Conservation (phyloP, 2,329 filamentous ascomycete species). For the Aspergillus ochraceoroseus region DNA sequence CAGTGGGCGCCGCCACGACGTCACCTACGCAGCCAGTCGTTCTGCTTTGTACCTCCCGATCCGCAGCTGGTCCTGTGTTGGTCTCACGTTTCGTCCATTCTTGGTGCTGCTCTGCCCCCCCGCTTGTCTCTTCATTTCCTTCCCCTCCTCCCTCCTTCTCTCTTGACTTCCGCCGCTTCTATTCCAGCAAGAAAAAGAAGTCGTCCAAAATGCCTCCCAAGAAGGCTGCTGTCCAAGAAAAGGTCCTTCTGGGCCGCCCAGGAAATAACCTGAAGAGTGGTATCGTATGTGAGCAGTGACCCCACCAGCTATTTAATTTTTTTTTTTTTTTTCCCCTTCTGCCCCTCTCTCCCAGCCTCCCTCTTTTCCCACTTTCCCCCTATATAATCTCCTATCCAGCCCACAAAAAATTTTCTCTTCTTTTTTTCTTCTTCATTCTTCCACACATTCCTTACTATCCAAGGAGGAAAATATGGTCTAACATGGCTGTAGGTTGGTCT, state of each 20-base stretch:
- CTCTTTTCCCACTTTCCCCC: constrained; percentile 6
- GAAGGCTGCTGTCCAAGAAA: constrained; percentile 86
- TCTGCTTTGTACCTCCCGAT: constrained; percentile 50
- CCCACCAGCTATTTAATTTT: constrained; percentile 29
- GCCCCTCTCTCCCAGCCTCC: constrained; percentile 16
- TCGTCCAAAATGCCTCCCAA: constrained; percentile 80
- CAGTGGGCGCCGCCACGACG: constrained; percentile 17
- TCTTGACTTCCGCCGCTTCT: constrained; percentile 43
- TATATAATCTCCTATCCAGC: constrained; percentile 9
- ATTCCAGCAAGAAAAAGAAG: constrained; percentile 56
- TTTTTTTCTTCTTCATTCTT: constrained; percentile 13
- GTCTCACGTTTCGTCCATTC: constrained; percentile 28
- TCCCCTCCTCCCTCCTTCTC: constrained; percentile 26
- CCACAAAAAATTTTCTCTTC: constrained; percentile 9
- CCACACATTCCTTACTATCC: constrained; percentile 10
- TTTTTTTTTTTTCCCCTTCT: constrained; percentile 25
- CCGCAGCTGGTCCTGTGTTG: constrained; percentile 64
- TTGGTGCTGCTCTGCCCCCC: constrained; percentile 32
- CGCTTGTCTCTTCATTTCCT: constrained; percentile 50
- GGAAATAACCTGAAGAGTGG: constrained; percentile 99
- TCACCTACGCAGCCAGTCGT: constrained; percentile 16
- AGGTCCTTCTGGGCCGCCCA: constrained; percentile 89
- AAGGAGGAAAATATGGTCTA: constrained; percentile 12
- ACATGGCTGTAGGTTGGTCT: constrained; percentile 70
- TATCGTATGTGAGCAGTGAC: constrained; percentile 71